Percentiles rank a stretch among this genome's conserved stretches.
phyloP scores from a whole-genome alignment of 2,329 filamentous ascomycete genomes.

The Colletotrichum eleusines region DNA sequence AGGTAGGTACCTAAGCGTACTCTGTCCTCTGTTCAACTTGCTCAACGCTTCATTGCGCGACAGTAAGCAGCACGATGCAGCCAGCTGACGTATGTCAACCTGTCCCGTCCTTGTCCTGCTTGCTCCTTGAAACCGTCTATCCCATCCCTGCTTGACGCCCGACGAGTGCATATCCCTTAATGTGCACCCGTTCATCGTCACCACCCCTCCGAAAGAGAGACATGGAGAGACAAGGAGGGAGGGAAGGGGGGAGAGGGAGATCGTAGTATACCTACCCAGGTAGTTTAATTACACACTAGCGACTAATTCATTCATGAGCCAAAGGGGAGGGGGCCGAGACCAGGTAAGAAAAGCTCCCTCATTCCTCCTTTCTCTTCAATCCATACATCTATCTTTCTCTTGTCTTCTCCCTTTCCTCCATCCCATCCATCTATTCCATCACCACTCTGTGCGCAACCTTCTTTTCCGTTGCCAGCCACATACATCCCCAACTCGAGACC shows the following conservation, averaged over 20 bases:
- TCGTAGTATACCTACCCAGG: neutral
- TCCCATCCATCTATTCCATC: neutral
- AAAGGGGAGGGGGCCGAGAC: neutral
- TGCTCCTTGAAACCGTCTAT: constrained; percentile 11
- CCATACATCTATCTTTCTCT: neutral
- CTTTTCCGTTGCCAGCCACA: too few relatives aligned
- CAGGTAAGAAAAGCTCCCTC: constrained; percentile 4
- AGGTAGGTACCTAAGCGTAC: too few relatives aligned
- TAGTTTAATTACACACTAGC: constrained; percentile 5
- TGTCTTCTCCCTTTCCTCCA: neutral
- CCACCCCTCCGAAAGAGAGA: neutral
- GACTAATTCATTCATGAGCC: neutral
- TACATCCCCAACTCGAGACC: neutral
- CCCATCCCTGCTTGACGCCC: neutral
- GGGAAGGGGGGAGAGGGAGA: too few relatives aligned
- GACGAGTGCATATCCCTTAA: neutral
- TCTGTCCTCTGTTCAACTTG: neutral
- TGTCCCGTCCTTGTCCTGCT: neutral
- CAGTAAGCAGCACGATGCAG: too few relatives aligned
- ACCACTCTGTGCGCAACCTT: neutral
- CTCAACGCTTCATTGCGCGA: too few relatives aligned
- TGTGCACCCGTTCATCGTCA: neutral
- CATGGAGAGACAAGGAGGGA: too few relatives aligned
- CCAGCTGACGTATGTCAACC: constrained; percentile 17
- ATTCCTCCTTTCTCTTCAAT: neutral